Percentiles rank a stretch among this genome's conserved stretches.
Evolutionary conservation across 176 grass and related monocot species (phyloP).

Genomic region (Oryza glaberrima): DNA sequence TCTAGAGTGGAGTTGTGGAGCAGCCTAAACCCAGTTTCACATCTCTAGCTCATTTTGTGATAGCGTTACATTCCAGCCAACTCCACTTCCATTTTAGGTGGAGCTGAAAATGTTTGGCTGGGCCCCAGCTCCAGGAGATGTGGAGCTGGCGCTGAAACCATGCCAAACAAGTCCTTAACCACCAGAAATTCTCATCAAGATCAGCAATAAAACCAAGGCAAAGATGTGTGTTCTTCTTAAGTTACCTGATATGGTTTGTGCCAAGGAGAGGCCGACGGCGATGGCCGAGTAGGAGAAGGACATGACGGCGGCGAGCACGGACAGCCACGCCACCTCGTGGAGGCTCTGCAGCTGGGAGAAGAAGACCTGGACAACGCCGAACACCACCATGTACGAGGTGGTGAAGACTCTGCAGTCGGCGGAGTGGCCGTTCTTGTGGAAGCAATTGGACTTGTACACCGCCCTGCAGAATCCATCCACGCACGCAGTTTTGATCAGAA

Average conservation of each 20-base stretch:
- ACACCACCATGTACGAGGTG: conserved; percentile 45
- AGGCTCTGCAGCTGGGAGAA: conserved; percentile 47
- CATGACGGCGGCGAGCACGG: conserved; percentile 43
- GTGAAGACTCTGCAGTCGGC: conserved; percentile 31
- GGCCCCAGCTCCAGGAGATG: too few relatives aligned
- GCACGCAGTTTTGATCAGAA: not conserved
- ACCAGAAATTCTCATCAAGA: not conserved
- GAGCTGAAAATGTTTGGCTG: too few relatives aligned
- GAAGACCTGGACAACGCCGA: conserved; percentile 37
- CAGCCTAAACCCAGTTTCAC: too few relatives aligned
- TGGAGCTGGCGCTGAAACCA: too few relatives aligned
- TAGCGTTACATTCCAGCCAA: too few relatives aligned
- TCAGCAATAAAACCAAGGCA: not conserved
- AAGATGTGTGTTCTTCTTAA: not conserved
- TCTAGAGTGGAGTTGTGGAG: too few relatives aligned
- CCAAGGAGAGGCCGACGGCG: conserved; percentile 46
- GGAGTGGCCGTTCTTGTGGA: conserved; percentile 43
- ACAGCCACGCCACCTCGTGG: conserved; percentile 53
- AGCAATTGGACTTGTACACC: conserved; percentile 44
- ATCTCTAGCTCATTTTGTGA: too few relatives aligned
- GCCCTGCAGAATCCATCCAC: conserved; percentile 18
- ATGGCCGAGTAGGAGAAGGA: conserved; percentile 30
- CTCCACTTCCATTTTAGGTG: too few relatives aligned
- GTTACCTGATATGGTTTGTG: conserved; percentile 24
- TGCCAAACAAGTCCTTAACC: too few relatives aligned